These are phyloP conservation scores for Carpinus fangiana DNA, from an alignment of 306 rosid species.

Conservation along the genomic window DNA sequence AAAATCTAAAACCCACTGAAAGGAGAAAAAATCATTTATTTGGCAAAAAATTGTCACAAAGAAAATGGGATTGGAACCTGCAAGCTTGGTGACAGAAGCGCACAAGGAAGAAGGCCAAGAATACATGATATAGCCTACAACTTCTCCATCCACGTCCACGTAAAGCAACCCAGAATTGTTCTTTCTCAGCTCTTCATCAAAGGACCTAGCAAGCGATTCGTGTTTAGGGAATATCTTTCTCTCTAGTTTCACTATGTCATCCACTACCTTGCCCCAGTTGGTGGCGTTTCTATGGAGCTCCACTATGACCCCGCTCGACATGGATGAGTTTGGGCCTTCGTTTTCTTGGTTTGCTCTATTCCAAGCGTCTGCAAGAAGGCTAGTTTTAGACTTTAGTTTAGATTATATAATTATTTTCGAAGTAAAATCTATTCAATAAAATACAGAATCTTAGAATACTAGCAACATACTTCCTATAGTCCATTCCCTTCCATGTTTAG, in stretches of 20 bases:
- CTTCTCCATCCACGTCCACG: conserved; percentile 44
- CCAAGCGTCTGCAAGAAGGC: not conserved
- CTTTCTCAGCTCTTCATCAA: conserved; percentile 64
- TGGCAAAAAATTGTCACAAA: not conserved
- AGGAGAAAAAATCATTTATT: not conserved
- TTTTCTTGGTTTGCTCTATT: not conserved
- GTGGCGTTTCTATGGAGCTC: conserved; percentile 60
- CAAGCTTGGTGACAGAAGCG: conserved; percentile 82
- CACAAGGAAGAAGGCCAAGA: conserved; percentile 82
- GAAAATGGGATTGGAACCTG: conserved; percentile 51
- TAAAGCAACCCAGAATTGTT: conserved; percentile 76
- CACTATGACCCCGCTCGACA: conserved; percentile 41
- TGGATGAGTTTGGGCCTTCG: conserved; percentile 1
- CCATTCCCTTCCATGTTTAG: no score
- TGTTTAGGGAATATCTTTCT: conserved; percentile 78
- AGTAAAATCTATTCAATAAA: no score
- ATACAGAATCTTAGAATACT: no score
- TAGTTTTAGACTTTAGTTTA: not conserved
- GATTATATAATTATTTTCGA: no score
- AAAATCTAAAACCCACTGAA: not conserved
- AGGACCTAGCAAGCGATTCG: conserved; percentile 77
- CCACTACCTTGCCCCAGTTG: conserved; percentile 48
- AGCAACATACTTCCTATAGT: no score
- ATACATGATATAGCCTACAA: conserved; percentile 78
- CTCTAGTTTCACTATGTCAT: conserved; percentile 76